Base-by-base conservation (phyloP, 305 asterid genomes). In the Solanum hybrid region DNA sequence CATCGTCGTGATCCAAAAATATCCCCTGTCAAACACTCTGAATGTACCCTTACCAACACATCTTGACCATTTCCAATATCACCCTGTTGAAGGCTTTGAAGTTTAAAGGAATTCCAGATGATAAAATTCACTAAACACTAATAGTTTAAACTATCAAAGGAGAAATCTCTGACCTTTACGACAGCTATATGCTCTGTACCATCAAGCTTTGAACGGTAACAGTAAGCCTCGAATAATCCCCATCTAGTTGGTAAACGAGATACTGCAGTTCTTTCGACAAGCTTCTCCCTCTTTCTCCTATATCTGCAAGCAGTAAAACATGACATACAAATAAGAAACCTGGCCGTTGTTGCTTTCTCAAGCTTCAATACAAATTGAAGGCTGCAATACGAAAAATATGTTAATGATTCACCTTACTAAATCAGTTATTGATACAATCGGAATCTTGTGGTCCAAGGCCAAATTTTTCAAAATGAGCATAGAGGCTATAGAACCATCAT, bases 1-100 rank as follows among this genome's bases (percentile, higher is more conserved):
- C 98, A 97, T 45, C 98, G 88, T 89, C 93, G 92, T n/a, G 98
- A 95, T 76, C 98, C 98, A 45, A 97, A 97, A 1, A 94, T 93
- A 90, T 96, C 98, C 5, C 99, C 99, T 24, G 98, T 96, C 88
- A 97, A 90, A 91, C 99, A 97, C 92, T 97, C 98, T 1, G 98
- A 96, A 89, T 97, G 99, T 37, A 96, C 98, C 92, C 99, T 94
- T 66, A 96, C 99, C 26, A 96, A 95, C 88, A 95, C 93, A 89
- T 96, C 98, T 90, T 96, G 94, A 42, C 98, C 98, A 92, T 96
- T 90, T 89, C 98, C 98, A 77, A 95, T 91, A 6, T 94, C 95
- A 45, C 98, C 98, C 98, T 97, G 86, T 26, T 14, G 66, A 76
- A 75, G 6, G 31, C 66, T 35, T 36, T 66, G 27, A 64, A 24